Evolutionary conservation across 2,329 filamentous ascomycete genomes (phyloP), one percentile per base, ranked within the genome.

Genomic region (Fusarium papillatum): DNA sequence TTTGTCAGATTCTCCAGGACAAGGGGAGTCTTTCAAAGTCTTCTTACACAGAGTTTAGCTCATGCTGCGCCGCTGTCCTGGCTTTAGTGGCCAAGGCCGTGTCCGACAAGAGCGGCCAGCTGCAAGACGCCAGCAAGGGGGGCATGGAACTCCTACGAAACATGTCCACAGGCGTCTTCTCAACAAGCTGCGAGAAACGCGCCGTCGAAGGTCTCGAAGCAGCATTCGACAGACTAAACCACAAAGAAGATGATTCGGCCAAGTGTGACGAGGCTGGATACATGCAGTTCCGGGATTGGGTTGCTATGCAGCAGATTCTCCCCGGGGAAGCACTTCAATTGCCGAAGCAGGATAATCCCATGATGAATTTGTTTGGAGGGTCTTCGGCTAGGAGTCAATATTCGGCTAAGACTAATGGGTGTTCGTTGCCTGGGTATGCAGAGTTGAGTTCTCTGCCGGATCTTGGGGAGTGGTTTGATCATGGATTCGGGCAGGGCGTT

Each of bases 1-100:
- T 79, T 5, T 79, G 77, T n/a, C 69, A 70, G 31, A 61, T 64
- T 11, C 62, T 79, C 0, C 64, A 70, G 0, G 69, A 71, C 7
- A 43, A 74, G 11, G 64, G 61, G 5, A 59, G 63, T 7, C 74
- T 79, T 14, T 79, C 77, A 1, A 74, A 73, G n/a, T 74, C 70
- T 1, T 79, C 77, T 0, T 78, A 79, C 24, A 74, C 70, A 0
- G 74, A 78, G 31, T 72, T 78, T 6, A 74, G 69, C n/a, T 76
- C 70, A 3, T 79, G 74, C 4, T 78, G 73, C 26, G 71, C 69
- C 10, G 77, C 77, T 7, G 68, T 79, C 1, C 36, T 78, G 4
- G 69, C 74, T 1, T 10, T 79, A 0, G 68, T 74, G 4, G 70
- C 67, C 14, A 68, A 64, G n/a, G 68, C 60, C 13, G 71, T 72